These are phyloP conservation scores for Fonsecaea monophora DNA, from an alignment of 2,329 filamentous ascomycete species.

Conservation along the genomic window DNA sequence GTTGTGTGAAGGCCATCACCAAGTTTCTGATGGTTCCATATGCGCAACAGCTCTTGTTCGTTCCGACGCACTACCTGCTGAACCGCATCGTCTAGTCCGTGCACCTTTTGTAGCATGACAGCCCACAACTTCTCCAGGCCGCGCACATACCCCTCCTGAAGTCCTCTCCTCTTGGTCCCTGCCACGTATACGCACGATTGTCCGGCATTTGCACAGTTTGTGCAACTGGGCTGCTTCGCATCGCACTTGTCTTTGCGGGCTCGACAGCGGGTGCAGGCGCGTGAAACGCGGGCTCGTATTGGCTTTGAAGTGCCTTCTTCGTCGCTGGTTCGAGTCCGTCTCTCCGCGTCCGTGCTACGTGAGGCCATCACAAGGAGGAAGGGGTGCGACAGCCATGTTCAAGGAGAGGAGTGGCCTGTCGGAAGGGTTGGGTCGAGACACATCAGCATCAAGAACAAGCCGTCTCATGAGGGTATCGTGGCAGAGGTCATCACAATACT, in stretches of 20 bases:
- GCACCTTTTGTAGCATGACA: conserved; percentile 52
- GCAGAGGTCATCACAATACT: neutral
- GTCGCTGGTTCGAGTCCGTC: conserved; percentile 43
- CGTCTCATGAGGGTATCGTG: conserved; percentile 8
- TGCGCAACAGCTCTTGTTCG: conserved; percentile 45
- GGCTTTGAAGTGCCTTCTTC: conserved; percentile 48
- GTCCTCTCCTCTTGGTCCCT: conserved; percentile 53
- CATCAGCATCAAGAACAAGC: neutral
- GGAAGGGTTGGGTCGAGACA: neutral
- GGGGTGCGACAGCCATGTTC: conserved; percentile 25
- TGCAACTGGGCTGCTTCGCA: conserved; percentile 52
- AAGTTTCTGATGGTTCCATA: conserved; percentile 50
- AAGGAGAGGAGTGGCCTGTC: neutral
- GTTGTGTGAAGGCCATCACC: conserved; percentile 53
- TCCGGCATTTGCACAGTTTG: conserved; percentile 50
- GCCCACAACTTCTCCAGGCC: conserved; percentile 56
- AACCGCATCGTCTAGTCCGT: conserved; percentile 53
- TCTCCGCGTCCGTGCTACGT: conserved; percentile 17
- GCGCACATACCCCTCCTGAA: conserved; percentile 56
- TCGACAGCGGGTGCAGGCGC: conserved; percentile 55
- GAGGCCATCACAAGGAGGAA: conserved; percentile 31
- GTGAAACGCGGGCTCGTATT: conserved; percentile 54
- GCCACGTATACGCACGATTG: conserved; percentile 54
- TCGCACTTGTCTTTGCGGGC: conserved; percentile 51
- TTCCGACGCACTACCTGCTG: conserved; percentile 47